Percentiles rank a stretch among this genome's conserved stretches.
These are phyloP conservation scores for Daldinia concentrica DNA, from an alignment of 495 filamentous ascomycete genomes.

Conservation along the genomic window DNA sequence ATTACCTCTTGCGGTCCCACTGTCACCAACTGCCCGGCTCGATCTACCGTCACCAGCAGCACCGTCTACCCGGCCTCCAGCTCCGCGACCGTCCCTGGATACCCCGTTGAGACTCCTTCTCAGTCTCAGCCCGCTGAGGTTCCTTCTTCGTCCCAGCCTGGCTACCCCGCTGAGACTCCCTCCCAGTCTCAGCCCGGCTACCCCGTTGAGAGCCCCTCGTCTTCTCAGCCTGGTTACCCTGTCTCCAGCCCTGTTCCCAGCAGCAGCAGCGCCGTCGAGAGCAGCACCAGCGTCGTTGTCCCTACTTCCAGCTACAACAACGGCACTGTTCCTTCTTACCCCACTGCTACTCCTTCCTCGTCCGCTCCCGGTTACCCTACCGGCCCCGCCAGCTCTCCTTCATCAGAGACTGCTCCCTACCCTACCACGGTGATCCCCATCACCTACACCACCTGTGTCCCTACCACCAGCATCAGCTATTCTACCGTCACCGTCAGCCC, in stretches of 20 bases:
- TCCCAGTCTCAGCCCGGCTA: constrained; percentile 19
- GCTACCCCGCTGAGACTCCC: constrained; percentile 52
- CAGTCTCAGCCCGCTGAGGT: neutral
- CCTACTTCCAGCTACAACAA: constrained; percentile 14
- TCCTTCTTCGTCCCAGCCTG: constrained; percentile 14
- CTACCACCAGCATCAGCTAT: constrained; percentile 60
- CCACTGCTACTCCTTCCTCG: constrained; percentile 49
- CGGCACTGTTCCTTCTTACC: constrained; percentile 40
- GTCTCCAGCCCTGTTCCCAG: constrained; percentile 6
- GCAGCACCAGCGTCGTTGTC: neutral
- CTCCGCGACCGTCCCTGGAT: constrained; percentile 31
- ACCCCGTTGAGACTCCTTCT: neutral
- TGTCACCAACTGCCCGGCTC: constrained; percentile 64
- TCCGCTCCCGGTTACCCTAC: constrained; percentile 29
- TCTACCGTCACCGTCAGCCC: constrained; percentile 56
- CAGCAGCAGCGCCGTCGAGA: neutral
- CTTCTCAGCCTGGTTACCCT: constrained; percentile 27
- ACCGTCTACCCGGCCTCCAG: constrained; percentile 53
- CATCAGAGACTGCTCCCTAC: constrained; percentile 32
- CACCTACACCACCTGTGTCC: constrained; percentile 48
- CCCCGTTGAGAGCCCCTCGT: too few relatives aligned
- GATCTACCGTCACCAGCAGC: constrained; percentile 52
- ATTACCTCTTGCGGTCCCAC: constrained; percentile 63
- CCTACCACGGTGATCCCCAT: constrained; percentile 60
- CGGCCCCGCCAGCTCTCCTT: constrained; percentile 31